phyloP scores from a whole-genome alignment of 768 basidiomycete genomes.

The Pisolithus sp. region DNA sequence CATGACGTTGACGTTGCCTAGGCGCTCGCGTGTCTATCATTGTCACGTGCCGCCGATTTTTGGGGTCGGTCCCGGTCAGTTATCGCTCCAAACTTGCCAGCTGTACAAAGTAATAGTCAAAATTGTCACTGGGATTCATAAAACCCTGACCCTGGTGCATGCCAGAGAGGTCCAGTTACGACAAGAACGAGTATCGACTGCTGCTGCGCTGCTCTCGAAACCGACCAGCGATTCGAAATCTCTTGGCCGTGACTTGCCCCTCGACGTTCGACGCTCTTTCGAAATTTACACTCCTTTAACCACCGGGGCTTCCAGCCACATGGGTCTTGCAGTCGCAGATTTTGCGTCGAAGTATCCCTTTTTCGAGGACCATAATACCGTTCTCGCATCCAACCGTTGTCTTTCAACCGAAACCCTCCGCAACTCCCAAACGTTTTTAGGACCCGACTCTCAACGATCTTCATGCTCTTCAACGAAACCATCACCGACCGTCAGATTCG shows the following conservation, averaged over 20 bases:
- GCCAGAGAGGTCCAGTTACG: background rate
- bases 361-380: background rate
- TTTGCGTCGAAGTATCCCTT: background rate
- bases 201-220: conserved; percentile 2
- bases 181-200: conserved; percentile 1
- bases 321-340: background rate
- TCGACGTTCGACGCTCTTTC: conserved; percentile 14
- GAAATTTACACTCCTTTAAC: conserved; percentile 16
- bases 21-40: too few species aligned
- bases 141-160: too few species aligned
- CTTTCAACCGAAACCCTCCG: background rate
- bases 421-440: background rate
- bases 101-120: too few species aligned
- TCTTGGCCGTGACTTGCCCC: background rate
- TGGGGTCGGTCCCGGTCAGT: too few species aligned
- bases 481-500: conserved; percentile 44
- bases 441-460: background rate
- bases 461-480: background rate
- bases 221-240: background rate
- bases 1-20: background rate
- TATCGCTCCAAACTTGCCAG: too few species aligned
- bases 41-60: too few species aligned
- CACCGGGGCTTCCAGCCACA: background rate
- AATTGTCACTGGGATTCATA: too few species aligned
- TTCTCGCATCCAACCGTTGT: background rate